Conservation (phyloP, 2,329 filamentous ascomycete genomes). For the Venturia asperata region DNA sequence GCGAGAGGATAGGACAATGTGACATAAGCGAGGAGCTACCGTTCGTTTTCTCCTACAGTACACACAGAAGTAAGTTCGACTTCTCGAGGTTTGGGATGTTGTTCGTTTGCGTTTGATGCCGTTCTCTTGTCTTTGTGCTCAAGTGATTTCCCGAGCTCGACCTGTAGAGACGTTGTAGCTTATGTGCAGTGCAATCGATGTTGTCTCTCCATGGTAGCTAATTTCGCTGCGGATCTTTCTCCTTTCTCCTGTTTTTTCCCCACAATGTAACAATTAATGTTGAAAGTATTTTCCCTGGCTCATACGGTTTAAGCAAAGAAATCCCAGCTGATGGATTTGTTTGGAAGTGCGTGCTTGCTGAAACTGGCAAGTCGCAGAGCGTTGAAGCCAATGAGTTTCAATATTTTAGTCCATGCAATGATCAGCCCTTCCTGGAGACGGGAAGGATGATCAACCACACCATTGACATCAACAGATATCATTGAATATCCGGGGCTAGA, state of each 20-base stretch:
- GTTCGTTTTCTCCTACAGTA: background rate
- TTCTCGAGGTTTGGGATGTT: background rate
- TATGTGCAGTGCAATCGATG: background rate
- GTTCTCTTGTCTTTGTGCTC: background rate
- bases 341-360: background rate
- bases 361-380: conserved; percentile 1
- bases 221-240: too few species aligned
- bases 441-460: background rate
- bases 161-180: background rate
- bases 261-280: background rate
- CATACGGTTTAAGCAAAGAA: background rate
- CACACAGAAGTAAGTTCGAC: background rate
- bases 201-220: background rate
- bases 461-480: background rate
- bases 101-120: background rate
- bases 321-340: background rate
- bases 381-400: background rate
- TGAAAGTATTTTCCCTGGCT: background rate
- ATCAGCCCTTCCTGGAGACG: background rate
- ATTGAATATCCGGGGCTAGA: background rate
- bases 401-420: background rate
- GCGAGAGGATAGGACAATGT: background rate
- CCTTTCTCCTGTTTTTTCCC: background rate
- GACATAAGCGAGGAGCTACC: background rate
- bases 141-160: background rate